Conservation (phyloP, 768 basidiomycete species). For the Pluteus cervinus region DNA sequence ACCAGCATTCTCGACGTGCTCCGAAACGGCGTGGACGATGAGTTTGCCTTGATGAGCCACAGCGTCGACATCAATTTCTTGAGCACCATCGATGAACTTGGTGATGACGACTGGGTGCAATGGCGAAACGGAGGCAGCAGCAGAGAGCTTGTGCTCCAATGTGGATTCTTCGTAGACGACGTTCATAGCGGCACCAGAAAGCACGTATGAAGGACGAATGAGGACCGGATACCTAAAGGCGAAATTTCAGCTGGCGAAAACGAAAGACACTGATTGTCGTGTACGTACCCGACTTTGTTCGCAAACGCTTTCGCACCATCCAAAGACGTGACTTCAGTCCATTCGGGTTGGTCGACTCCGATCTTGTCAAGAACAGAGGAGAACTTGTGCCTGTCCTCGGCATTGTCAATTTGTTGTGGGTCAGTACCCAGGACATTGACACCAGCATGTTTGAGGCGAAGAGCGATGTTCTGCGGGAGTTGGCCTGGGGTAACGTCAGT, state of each 20-base stretch:
- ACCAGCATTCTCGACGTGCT: slow-evolving; percentile 98
- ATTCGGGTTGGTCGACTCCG: slow-evolving; percentile 95
- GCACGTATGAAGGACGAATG: slow-evolving; percentile 96
- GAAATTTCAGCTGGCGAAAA: neutral
- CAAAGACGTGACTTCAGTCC: slow-evolving; percentile 86
- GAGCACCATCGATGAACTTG: slow-evolving; percentile 97
- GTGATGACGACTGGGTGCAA: slow-evolving; percentile 97
- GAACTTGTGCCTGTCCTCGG: slow-evolving; percentile 99
- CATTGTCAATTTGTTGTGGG: slow-evolving; percentile 90
- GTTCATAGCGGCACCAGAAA: slow-evolving; percentile 99
- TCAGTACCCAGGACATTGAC: slow-evolving; percentile 96
- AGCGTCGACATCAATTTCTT: slow-evolving; percentile 97
- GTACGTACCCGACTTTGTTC: slow-evolving; percentile 66
- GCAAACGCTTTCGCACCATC: slow-evolving; percentile 92
- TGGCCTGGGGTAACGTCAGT: slow-evolving; percentile 57
- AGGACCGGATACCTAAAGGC: slow-evolving; percentile 83
- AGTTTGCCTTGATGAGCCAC: slow-evolving; percentile 91
- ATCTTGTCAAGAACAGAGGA: slow-evolving; percentile 92
- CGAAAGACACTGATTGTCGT: neutral
- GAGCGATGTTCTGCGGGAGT: slow-evolving; percentile 97
- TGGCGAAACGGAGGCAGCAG: slow-evolving; percentile 93
- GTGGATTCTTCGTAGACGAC: slow-evolving; percentile 90
- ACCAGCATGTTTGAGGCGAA: slow-evolving; percentile 84
- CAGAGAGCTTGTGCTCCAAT: slow-evolving; percentile 92
- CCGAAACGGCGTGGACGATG: slow-evolving; percentile 92